Evolutionary conservation across 768 basidiomycete genomes (phyloP), one percentile per base, ranked within the genome.

Genomic region (Amanita inopinata): DNA sequence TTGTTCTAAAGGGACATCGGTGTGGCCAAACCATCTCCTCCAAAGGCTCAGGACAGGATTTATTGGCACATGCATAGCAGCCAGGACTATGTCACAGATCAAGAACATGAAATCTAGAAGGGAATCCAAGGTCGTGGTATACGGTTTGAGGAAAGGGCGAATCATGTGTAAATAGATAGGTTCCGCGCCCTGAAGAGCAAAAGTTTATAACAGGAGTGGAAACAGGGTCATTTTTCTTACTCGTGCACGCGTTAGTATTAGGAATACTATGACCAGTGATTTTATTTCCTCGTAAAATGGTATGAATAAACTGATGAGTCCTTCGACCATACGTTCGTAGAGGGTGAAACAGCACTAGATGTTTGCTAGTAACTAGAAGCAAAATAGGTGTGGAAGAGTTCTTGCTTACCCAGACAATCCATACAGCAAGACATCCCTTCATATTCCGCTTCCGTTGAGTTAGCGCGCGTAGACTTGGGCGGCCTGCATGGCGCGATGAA

Each of bases 261-360:
- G 73, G 56, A 88, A 89, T 6, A 90, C 55, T 5, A 89, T 66
- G 18, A 73, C 65, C 32, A 88, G 51, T 4, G 79, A 74, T 61
- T 91, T 91, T 61, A 87, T 65, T 63, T 89, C 83, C 52, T 78
- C 75, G 59, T 91, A 89, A 56, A 91, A 91, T 17, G 88, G 88
- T 24, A 87, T 69, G 47, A 90, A 74, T 20, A 89, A 61, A 51
- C 74, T 74, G 43, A 88, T 61, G 40, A 85, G 54, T 25, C 63
- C 61, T 58, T 90, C 89, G 17, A 74, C 56, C 15, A 74, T 66
- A 32, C 76, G 69, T 58, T 90, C 88, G 47, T 85, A 83, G 20
- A 67, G 61, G 17, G 74, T 67, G 52, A 83, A 72, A 54, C 78
- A 84, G 52, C 73, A 78, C 84, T 88, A 33, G 20, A 48, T 46